Evolutionary conservation across 305 asterid species (phyloP).

Genomic region (Fraxinus xanthoxyloides): DNA sequence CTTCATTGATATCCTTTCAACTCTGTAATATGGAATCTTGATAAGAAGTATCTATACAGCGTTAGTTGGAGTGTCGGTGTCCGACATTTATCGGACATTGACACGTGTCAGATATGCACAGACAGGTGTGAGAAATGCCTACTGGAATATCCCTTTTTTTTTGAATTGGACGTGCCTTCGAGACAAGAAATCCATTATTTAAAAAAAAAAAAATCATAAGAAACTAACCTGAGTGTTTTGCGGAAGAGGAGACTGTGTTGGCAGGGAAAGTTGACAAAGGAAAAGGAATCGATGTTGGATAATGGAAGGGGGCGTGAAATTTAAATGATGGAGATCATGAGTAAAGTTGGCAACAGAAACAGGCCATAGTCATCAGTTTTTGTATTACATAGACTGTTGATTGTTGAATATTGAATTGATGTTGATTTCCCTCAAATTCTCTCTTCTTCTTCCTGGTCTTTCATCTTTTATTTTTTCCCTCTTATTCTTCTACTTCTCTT

Average conservation of each 20-base stretch:
- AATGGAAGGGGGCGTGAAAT: background rate
- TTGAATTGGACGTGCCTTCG: background rate
- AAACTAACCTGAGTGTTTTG: background rate
- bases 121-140: background rate
- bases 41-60: background rate
- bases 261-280: background rate
- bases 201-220: background rate
- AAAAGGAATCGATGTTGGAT: background rate
- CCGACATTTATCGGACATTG: background rate
- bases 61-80: background rate
- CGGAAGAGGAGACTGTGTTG: background rate
- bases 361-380: background rate
- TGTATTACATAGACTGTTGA: background rate
- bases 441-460: background rate
- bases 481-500: background rate
- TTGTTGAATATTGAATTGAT: background rate
- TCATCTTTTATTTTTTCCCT: background rate
- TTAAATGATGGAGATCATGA: background rate
- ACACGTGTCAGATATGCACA: background rate
- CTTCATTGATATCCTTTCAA: background rate
- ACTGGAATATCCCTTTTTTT: background rate
- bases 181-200: background rate
- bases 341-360: background rate
- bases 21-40: background rate
- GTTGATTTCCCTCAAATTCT: background rate